Evolutionary conservation across 139 green algal species (phyloP), one percentile per base, ranked within the genome.

Genomic region (Pleodorina starrii): DNA sequence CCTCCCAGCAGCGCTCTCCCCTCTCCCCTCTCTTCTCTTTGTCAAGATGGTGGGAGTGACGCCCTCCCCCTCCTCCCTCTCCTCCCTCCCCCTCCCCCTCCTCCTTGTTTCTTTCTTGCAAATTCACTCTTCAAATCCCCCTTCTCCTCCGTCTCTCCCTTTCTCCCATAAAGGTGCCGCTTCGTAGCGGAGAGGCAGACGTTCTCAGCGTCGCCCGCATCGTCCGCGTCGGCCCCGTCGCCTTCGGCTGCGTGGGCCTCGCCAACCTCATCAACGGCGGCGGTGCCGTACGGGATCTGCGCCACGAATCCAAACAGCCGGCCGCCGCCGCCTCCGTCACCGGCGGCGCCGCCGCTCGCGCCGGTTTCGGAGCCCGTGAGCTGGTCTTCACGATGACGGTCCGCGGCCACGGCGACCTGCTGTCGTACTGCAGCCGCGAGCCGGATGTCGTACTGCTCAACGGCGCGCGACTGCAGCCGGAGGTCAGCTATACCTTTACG

Each of bases 231-330:
- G 77, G 77, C 46, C 5, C 72, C 35, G 44, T 72, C 1, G 50
- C 78, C 42, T 94, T 97, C 73, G 93, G 94, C 46, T 88, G 93
- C 6, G 38, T 98, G 2, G 96, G 96, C 5, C 90, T 98, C 21
- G 42, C 88, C 0, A 91, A 94, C 40, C 97, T 98, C 95, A 93
- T 96, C 35, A 98, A 98, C 78, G 88, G 94, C 25, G 94, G 95
- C 69, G 96, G 94, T 32, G 93, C 94, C 5, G 92, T 98, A 25
- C 40, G 85, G n/a, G 54, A 90, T 10, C 94, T 87, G 17, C 17
- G 19, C 14, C 16, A 88, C 43, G 54, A n/a, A 2, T 43, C 60
- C 17, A 83, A 27, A 42, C 35, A 16, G 35, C n/a, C n/a, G 19
- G 40, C 46, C 17, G 16, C 42, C 11, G 44, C 48, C 5, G 48